Base-by-base conservation (phyloP, 805 yeast species). In the Yamadazyma kitorensis region DNA sequence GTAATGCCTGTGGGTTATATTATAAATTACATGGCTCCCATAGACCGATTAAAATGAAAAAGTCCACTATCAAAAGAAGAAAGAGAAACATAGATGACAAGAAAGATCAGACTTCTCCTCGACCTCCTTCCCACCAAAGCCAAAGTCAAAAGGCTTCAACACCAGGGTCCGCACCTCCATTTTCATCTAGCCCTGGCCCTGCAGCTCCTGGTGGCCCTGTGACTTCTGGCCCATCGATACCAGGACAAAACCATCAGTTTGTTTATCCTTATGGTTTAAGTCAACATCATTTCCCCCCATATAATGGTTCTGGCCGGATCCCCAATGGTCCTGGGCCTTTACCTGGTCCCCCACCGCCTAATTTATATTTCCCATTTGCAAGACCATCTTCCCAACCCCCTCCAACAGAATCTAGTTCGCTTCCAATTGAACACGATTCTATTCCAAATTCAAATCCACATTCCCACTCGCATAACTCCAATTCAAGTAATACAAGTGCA, bases 1-100 rank as follows among this genome's bases (percentile, higher is more conserved):
- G 95, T 65, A 86, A 86, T 51, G 95, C 95, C 0, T 86, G 95
- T 61, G 95, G 88, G 3, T 60, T 86, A 19, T 86, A 86, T 55
- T 80, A 77, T 56, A 66, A 79, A 38, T 68, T 86, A 27, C 94
- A 85, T 51, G 89, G 91, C 1, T 66, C 67, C 24, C 88, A 82
- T 48, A 67, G 95, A 31, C 95, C 95, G 2, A 79, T 78, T 12
- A 76, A 76, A 38, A 73, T 85, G 83, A 82, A 83, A 48, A 73
- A 81, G 46, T 68, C 72, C 36, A 78, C 85, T 27, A 85, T 86
- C 43, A 84, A 83, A 55, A 71, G 95, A 47, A 68, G 95, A 37
- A 81, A 78, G 44, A 69, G 93, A 47, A 56, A 56, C 24, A 16
- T 37, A 11, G 51, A 41, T 15, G 26, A 31, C 12, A 38, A 36